Percentiles rank a stretch among this genome's conserved stretches.
Evolutionary conservation across 2,329 filamentous ascomycete species (phyloP).

Genomic region (Alternaria triticimaculans): DNA sequence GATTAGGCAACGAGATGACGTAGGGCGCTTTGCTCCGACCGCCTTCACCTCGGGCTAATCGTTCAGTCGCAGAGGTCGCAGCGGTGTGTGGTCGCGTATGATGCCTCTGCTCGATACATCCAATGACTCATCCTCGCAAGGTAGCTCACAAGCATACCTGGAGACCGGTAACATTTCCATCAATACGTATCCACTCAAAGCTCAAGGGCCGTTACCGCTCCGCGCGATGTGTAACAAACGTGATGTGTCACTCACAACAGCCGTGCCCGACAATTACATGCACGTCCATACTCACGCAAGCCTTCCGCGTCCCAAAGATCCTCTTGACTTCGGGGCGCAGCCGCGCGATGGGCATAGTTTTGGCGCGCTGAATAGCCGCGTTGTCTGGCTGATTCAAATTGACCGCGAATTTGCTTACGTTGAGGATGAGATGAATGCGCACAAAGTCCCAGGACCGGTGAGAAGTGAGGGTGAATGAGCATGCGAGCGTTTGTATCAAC

Average conservation of each 20-base stretch:
- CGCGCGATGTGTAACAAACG: not conserved
- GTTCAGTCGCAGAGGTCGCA: fast-evolving
- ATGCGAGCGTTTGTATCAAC: not conserved
- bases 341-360: not conserved
- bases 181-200: too few relatives aligned
- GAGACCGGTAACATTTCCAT: not conserved
- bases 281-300: not conserved
- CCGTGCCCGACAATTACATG: not conserved
- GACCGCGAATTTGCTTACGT: not conserved
- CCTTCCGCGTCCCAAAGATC: not conserved
- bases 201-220: not conserved
- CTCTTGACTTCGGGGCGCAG: not conserved
- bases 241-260: not conserved
- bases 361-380: not conserved
- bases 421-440: not conserved
- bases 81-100: not conserved
- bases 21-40: not conserved
- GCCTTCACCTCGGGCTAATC: not conserved
- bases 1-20: fast-evolving
- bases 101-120: not conserved
- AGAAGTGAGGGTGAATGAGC: too few relatives aligned
- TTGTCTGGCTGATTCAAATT: not conserved
- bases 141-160: fast-evolving
- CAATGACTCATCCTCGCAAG: fast-evolving
- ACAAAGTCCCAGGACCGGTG: not conserved